Evolutionary conservation across 1,284 basidiomycete species (phyloP).

Genomic region (Boletus semigastroideus): DNA sequence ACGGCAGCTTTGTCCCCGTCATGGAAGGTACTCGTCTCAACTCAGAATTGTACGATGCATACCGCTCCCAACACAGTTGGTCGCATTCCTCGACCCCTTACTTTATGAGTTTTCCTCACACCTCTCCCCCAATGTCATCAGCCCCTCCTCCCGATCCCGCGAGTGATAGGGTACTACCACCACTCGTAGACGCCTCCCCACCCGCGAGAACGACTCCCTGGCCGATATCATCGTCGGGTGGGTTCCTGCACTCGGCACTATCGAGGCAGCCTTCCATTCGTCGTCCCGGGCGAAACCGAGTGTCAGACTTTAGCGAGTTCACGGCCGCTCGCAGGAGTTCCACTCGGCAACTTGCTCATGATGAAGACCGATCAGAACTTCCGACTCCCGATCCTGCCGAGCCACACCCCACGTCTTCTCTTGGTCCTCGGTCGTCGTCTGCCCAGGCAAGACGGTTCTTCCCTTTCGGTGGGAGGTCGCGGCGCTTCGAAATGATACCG

Average conservation of each 20-base stretch:
- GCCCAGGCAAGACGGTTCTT: slow-evolving; percentile 32
- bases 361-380: slow-evolving; percentile 22
- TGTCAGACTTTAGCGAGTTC: slow-evolving; percentile 67
- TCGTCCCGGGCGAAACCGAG: slow-evolving; percentile 49
- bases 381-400: slow-evolving; percentile 6
- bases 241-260: slow-evolving; percentile 32
- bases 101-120: slow-evolving; percentile 24
- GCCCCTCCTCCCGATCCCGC: slow-evolving; percentile 20
- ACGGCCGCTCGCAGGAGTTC: slow-evolving; percentile 54
- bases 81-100: slow-evolving; percentile 28
- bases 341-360: slow-evolving; percentile 24
- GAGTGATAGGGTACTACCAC: slow-evolving; percentile 27
- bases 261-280: slow-evolving; percentile 45
- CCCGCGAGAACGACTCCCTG: slow-evolving; percentile 21
- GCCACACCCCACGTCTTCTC: slow-evolving; percentile 1
- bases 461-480: slow-evolving; percentile 32
- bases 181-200: slow-evolving; percentile 29
- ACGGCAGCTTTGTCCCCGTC: slow-evolving; percentile 30
- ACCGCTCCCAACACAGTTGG: slow-evolving; percentile 35
- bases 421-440: slow-evolving; percentile 20
- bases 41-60: slow-evolving; percentile 56
- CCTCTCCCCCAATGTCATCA: slow-evolving; percentile 21
- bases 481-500: slow-evolving; percentile 33
- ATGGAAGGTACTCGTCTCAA: slow-evolving; percentile 55
- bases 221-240: slow-evolving; percentile 27